Percentiles rank a stretch among this genome's conserved stretches.
Evolutionary conservation across 108 stramenopile species (phyloP).

Genomic region (Cyclotella kingstonii): DNA sequence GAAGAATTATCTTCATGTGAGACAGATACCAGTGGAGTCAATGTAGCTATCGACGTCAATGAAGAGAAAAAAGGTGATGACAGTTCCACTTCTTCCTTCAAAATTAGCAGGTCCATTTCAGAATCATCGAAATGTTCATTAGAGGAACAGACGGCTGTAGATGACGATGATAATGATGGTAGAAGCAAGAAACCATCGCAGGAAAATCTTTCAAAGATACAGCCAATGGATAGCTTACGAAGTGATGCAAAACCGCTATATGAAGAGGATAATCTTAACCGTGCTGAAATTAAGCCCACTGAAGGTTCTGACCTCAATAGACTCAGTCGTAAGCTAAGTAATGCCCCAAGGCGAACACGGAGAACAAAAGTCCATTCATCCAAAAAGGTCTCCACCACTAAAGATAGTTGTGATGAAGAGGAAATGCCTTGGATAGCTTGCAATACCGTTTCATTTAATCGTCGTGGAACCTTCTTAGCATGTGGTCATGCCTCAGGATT

Average conservation of each 20-base stretch:
- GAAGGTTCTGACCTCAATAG: too few relatives aligned
- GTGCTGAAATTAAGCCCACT: too few relatives aligned
- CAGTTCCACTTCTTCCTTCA: neutral
- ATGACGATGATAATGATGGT: neutral
- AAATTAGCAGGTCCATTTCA: too few relatives aligned
- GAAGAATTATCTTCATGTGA: too few relatives aligned
- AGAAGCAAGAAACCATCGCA: neutral
- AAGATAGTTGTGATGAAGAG: conserved; percentile 6
- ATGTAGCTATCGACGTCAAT: too few relatives aligned
- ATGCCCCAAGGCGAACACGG: conserved; percentile 6
- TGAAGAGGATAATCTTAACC: too few relatives aligned
- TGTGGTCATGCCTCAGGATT: conserved; percentile 73
- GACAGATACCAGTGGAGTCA: too few relatives aligned
- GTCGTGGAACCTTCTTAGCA: conserved; percentile 65
- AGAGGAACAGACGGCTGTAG: neutral
- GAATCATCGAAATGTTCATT: neutral
- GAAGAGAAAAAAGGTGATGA: neutral
- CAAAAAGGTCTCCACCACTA: conserved; percentile 6
- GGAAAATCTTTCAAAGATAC: too few relatives aligned
- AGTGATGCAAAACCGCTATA: too few relatives aligned
- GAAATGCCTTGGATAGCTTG: conserved; percentile 59
- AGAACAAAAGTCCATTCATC: neutral
- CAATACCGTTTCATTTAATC: conserved; percentile 66
- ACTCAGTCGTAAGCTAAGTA: too few relatives aligned
- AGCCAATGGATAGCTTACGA: neutral